Percentiles rank a stretch among this genome's conserved stretches.
These are phyloP conservation scores for Thraustochytrium sp. DNA, from an alignment of 352 stramenopile species.

Conservation along the genomic window DNA sequence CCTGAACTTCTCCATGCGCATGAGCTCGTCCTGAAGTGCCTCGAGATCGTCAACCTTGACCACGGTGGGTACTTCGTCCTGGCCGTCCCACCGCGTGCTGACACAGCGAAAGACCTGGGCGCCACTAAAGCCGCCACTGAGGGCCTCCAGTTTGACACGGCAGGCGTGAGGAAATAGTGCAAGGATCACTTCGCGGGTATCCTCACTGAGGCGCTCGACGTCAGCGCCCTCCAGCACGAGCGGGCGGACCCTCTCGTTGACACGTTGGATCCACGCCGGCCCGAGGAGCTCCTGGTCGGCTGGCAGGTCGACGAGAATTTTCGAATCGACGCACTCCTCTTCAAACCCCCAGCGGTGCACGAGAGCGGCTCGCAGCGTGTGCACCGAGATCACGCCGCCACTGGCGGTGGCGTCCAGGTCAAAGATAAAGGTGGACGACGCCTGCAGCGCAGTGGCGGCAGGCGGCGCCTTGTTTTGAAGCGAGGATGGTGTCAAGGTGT, in stretches of 20 bases:
- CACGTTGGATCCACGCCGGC: background rate
- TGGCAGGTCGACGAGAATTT: background rate
- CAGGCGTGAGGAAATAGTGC: slow-evolving; percentile 16
- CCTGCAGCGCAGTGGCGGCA: background rate
- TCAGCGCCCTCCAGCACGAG: background rate
- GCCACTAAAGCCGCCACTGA: slow-evolving; percentile 25
- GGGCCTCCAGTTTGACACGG: background rate
- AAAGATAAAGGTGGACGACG: slow-evolving; percentile 21
- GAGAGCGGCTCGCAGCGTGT: background rate
- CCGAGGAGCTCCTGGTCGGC: background rate
- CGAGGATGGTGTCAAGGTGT: background rate
- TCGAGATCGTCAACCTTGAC: slow-evolving; percentile 27
- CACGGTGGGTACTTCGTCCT: background rate
- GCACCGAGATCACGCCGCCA: background rate
- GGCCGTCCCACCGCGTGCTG: background rate
- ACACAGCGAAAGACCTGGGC: slow-evolving; percentile 18
- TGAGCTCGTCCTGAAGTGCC: background rate
- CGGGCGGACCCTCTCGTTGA: background rate
- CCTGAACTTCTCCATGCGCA: background rate
- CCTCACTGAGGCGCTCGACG: background rate
- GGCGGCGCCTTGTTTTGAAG: background rate
- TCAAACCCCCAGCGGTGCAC: background rate
- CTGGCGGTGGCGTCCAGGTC: slow-evolving; percentile 1
- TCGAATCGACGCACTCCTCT: background rate
- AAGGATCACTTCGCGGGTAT: background rate